phyloP scores from a whole-genome alignment of 345 rosid genomes.

The Euphorbia peplus region DNA sequence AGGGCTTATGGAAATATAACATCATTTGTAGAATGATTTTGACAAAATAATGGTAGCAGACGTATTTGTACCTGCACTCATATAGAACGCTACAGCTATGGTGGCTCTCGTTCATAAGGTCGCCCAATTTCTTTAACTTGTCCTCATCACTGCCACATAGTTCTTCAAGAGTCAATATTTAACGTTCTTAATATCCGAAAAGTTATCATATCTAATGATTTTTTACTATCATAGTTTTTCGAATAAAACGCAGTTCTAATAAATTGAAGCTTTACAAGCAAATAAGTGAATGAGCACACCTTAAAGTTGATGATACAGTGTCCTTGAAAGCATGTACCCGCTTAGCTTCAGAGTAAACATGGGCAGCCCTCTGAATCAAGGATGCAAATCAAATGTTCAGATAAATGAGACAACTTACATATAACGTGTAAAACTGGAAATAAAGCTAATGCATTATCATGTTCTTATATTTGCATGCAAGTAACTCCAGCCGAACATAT shows the following conservation, averaged over 20 bases:
- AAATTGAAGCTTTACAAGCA: too few relatives aligned
- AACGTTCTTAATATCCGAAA: background rate
- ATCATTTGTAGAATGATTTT: too few relatives aligned
- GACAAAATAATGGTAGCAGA: background rate
- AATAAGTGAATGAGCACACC: constrained; percentile 31
- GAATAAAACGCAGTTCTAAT: too few relatives aligned
- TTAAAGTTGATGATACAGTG: constrained; percentile 59
- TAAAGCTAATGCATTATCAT: background rate
- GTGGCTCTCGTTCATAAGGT: constrained; percentile 94
- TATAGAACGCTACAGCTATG: constrained; percentile 83
- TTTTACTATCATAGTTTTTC: too few relatives aligned
- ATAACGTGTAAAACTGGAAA: background rate
- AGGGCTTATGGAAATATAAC: background rate
- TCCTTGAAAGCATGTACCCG: constrained; percentile 86
- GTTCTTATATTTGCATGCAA: background rate
- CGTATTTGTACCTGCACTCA: constrained; percentile 75
- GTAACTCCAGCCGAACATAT: background rate
- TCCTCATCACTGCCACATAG: constrained; percentile 71
- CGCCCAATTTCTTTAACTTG: constrained; percentile 79
- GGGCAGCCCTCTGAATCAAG: constrained; percentile 72
- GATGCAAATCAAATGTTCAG: background rate
- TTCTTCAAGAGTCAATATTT: constrained; percentile 6
- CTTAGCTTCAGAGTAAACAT: constrained; percentile 86
- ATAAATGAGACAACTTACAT: background rate
- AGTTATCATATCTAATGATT: background rate